Conservation (phyloP, 2,329 filamentous ascomycete genomes). For the Pestalotiopsis sp. region DNA sequence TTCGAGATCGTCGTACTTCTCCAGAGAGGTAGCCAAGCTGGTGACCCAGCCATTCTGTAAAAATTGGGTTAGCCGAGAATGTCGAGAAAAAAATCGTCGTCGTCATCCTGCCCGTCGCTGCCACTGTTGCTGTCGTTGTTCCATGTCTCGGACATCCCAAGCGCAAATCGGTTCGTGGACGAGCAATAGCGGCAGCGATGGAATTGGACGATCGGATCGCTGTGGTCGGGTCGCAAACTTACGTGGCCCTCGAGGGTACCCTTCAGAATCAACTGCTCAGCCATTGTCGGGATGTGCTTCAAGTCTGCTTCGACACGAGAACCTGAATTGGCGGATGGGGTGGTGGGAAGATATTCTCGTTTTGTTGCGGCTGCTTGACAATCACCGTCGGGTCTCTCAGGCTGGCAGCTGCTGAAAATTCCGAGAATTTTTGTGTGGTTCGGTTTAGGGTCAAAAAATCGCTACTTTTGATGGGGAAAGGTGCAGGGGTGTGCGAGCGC, state of each 20-base stretch:
- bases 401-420: slow-evolving; percentile 14
- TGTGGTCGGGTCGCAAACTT: slow-evolving; percentile 41
- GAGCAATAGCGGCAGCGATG: slow-evolving; percentile 27
- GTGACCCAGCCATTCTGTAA: slow-evolving; percentile 93
- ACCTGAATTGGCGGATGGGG: slow-evolving; percentile 34
- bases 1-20: slow-evolving; percentile 72
- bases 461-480: slow-evolving; percentile 12
- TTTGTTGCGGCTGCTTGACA: slow-evolving; percentile 20
- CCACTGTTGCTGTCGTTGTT: neutral
- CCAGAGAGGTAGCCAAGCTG: slow-evolving; percentile 95
- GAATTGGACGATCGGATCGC: slow-evolving; percentile 18
- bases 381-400: slow-evolving; percentile 45
- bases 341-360: slow-evolving; percentile 37
- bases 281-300: slow-evolving; percentile 58
- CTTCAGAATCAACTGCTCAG: slow-evolving; percentile 94
- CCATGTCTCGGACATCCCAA: neutral
- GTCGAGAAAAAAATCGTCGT: neutral
- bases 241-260: slow-evolving; percentile 97
- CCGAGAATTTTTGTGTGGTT: slow-evolving; percentile 51
- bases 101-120: slow-evolving; percentile 9
- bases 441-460: slow-evolving; percentile 49
- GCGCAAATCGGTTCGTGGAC: slow-evolving; percentile 9
- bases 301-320: slow-evolving; percentile 19
- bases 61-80: slow-evolving; percentile 28
- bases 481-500: slow-evolving; percentile 1